Percentiles rank a stretch among this genome's conserved stretches.
Evolutionary conservation across 257 asterid genomes (phyloP).

Genomic region (Linaria vulgaris): DNA sequence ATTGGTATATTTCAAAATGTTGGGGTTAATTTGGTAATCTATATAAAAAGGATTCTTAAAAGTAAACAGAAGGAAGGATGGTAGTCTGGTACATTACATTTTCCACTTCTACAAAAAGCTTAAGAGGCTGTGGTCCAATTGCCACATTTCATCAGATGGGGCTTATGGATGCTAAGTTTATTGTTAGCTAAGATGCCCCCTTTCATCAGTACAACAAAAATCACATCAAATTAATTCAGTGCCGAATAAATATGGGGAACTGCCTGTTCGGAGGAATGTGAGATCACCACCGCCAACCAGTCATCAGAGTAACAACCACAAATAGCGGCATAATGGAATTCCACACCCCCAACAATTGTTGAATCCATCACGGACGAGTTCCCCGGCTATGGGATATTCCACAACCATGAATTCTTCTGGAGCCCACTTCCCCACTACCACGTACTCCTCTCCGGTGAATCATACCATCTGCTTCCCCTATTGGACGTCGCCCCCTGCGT

Average conservation of each 20-base stretch:
- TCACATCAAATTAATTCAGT: background rate
- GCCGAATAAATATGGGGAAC: constrained; percentile 55
- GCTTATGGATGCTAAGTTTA: too few relatives aligned
- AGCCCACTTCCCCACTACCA: constrained; percentile 65
- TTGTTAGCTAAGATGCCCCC: too few relatives aligned
- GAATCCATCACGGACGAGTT: constrained; percentile 80
- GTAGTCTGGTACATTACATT: too few relatives aligned
- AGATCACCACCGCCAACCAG: constrained; percentile 33
- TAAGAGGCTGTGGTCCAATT: too few relatives aligned
- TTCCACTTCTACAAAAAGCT: too few relatives aligned
- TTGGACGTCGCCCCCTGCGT: constrained; percentile 18
- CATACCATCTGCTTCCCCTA: constrained; percentile 56
- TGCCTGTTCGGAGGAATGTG: constrained; percentile 67
- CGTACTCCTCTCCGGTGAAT: constrained; percentile 55
- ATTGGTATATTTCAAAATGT: too few relatives aligned
- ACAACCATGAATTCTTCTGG: constrained; percentile 72
- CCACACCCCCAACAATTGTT: constrained; percentile 50
- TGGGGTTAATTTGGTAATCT: too few relatives aligned
- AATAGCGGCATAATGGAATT: constrained; percentile 83
- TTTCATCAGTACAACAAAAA: too few relatives aligned
- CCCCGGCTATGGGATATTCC: constrained; percentile 79
- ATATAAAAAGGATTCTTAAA: too few relatives aligned
- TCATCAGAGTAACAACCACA: constrained; percentile 53
- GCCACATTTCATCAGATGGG: too few relatives aligned
- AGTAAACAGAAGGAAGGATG: too few relatives aligned